Percentiles rank a stretch among this genome's conserved stretches.
phyloP scores from a whole-genome alignment of 192 early-diverging fungal species.

The Backusella australiensis region DNA sequence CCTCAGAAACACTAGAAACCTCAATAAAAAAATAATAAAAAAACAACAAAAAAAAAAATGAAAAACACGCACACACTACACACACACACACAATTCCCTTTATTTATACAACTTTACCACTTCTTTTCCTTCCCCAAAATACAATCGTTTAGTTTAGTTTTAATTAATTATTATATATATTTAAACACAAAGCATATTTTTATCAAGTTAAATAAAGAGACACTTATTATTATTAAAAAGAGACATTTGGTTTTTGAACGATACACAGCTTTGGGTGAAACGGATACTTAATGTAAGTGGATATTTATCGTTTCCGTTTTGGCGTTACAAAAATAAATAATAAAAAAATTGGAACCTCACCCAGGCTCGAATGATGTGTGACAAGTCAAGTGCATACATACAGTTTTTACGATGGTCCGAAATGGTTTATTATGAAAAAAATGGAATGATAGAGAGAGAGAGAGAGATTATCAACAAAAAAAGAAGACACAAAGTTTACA shows the following conservation, averaged over 20 bases:
- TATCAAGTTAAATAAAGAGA: not conserved
- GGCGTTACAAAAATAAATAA: not conserved
- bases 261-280: not conserved
- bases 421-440: no score
- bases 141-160: not conserved
- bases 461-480: no score
- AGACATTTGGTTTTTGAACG: not conserved
- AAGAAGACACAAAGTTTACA: constrained; percentile 5
- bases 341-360: not conserved
- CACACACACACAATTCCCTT: not conserved
- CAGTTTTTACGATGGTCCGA: no score
- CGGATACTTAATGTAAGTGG: no score
- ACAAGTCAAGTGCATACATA: not conserved
- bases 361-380: not conserved
- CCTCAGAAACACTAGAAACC: not conserved
- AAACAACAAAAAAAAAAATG: not conserved
- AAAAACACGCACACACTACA: not conserved
- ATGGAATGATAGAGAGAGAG: no score
- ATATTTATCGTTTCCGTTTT: not conserved
- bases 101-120: not conserved
- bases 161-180: not conserved
- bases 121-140: not conserved
- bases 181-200: not conserved
- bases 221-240: not conserved
- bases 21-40: not conserved